Evolutionary conservation across 2,329 filamentous ascomycete species (phyloP).

Genomic region (Chaetomiaceae sp.): DNA sequence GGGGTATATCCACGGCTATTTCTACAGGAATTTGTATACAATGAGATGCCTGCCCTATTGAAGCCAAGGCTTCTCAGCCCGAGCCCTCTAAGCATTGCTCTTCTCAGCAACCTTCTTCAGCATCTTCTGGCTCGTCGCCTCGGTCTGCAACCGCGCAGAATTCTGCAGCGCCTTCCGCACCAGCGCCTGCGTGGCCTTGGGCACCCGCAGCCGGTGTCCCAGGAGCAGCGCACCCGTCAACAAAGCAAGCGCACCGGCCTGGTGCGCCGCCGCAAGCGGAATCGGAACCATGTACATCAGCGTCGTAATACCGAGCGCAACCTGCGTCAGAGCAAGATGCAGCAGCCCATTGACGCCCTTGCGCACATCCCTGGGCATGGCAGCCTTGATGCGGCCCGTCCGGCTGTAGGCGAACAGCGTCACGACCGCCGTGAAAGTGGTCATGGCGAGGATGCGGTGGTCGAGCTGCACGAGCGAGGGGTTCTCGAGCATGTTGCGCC

Average conservation of each 20-base stretch:
- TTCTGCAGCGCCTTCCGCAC: constrained; percentile 46
- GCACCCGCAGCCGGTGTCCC: constrained; percentile 71
- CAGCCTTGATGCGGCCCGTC: constrained; percentile 52
- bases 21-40: constrained; percentile 3
- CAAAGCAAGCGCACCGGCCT: constrained; percentile 82
- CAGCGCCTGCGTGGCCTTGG: constrained; percentile 58
- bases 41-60: no score
- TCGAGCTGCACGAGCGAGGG: constrained; percentile 92
- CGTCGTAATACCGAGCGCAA: constrained; percentile 80
- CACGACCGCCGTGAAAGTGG: constrained; percentile 78
- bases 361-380: constrained; percentile 59
- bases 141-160: not conserved
- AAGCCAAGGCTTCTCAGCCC: no score
- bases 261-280: constrained; percentile 82
- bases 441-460: constrained; percentile 86
- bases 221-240: constrained; percentile 78
- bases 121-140: constrained; percentile 14
- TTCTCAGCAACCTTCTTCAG: constrained; percentile 12
- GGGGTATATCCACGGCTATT: constrained; percentile 1
- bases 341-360: constrained; percentile 75
- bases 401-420: constrained; percentile 77
- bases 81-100: not conserved
- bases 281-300: constrained; percentile 92
- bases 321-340: constrained; percentile 78
- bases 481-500: constrained; percentile 98